phyloP scores from a whole-genome alignment of 169 alveolate species.

The Cryptosporidium canis region DNA sequence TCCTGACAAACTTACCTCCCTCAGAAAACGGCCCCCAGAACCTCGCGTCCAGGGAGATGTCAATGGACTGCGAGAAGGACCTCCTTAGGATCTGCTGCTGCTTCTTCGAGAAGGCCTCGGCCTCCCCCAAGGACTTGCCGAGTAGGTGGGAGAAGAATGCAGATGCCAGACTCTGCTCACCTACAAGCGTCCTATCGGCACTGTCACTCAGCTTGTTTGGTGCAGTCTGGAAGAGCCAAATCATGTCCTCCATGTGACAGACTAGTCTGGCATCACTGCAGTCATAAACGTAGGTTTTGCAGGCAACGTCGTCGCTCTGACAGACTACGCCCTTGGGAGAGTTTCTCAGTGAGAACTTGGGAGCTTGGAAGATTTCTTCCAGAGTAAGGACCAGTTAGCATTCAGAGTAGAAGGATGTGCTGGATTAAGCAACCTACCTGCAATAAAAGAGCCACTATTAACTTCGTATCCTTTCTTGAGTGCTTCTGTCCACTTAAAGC shows the following conservation, averaged over 20 bases:
- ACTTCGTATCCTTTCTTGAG: conserved; percentile 35
- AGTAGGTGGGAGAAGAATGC: conserved; percentile 35
- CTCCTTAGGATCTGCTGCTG: conserved; percentile 22
- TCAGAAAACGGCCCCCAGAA: conserved; percentile 31
- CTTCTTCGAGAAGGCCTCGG: neutral
- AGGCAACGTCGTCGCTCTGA: conserved; percentile 67
- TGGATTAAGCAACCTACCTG: conserved; percentile 11
- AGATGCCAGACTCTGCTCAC: conserved; percentile 30
- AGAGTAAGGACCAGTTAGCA: neutral
- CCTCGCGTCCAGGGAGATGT: neutral
- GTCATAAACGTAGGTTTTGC: conserved; percentile 56
- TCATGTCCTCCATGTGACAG: conserved; percentile 61
- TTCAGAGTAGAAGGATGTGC: neutral
- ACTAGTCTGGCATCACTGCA: conserved; percentile 63
- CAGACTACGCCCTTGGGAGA: conserved; percentile 53
- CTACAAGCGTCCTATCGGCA: neutral
- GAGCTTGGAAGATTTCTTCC: conserved; percentile 45
- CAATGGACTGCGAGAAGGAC: neutral
- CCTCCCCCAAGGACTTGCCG: neutral
- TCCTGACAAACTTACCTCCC: conserved; percentile 45
- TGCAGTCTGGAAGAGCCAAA: conserved; percentile 62
- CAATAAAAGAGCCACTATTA: conserved; percentile 31
- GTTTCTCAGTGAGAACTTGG: conserved; percentile 45
- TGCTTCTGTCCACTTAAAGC: conserved; percentile 53
- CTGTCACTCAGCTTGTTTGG: conserved; percentile 25